phyloP scores from a whole-genome alignment of 305 asterid species.

The Withania somnifera region DNA sequence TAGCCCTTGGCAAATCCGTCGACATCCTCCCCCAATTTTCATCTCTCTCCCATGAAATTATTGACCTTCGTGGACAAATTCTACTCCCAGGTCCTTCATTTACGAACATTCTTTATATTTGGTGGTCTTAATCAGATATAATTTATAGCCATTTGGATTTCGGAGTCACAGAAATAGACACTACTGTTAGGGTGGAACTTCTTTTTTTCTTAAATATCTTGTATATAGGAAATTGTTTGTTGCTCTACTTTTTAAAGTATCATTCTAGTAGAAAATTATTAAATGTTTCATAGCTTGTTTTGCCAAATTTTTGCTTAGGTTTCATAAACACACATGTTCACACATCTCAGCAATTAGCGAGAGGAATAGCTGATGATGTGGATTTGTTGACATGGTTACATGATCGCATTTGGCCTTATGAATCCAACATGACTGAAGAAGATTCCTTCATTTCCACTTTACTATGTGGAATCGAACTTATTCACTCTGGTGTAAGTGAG shows the following conservation, averaged over 20 bases:
- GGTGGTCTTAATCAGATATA: too few relatives aligned
- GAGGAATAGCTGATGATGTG: conserved; percentile 74
- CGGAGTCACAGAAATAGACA: neutral
- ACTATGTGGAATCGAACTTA: conserved; percentile 72
- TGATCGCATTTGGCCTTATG: conserved; percentile 70
- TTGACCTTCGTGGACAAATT: conserved; percentile 39
- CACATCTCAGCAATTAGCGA: conserved; percentile 66
- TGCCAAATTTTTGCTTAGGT: conserved; percentile 16
- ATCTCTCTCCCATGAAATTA: conserved; percentile 22
- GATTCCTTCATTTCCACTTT: conserved; percentile 65
- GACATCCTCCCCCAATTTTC: conserved; percentile 34
- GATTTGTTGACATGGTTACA: conserved; percentile 78
- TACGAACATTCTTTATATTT: too few relatives aligned
- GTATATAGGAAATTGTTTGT: neutral
- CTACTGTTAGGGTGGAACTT: neutral
- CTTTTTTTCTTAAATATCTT: neutral
- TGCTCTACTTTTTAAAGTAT: neutral
- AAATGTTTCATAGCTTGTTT: neutral
- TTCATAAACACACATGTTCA: conserved; percentile 71
- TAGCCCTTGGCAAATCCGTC: conserved; percentile 46
- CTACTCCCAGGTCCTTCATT: conserved; percentile 42
- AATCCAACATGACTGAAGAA: conserved; percentile 56
- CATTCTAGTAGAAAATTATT: neutral
- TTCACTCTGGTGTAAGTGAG: conserved; percentile 59
- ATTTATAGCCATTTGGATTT: too few relatives aligned